Base-by-base conservation (phyloP, 2,329 filamentous ascomycete genomes). In the Talaromyces sp. region DNA sequence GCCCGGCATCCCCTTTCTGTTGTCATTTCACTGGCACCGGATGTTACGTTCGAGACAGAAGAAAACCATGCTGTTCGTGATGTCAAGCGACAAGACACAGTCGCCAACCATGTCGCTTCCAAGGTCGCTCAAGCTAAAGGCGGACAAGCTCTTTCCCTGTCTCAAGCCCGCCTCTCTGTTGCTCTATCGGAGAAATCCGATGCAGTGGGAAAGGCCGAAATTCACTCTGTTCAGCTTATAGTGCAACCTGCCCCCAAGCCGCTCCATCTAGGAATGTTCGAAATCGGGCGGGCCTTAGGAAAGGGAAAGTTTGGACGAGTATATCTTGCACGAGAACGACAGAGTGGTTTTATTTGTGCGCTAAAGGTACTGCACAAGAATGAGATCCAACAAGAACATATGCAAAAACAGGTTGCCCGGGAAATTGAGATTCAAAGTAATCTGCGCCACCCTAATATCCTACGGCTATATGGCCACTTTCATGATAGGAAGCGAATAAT, bases 201-300 rank as follows among this genome's bases (percentile, higher is more conserved):
- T 23, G 1, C 23, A 23, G 23, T 23, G 23, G 23, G 1, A 2
- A 23, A 23, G 23, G 23, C 56, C 8, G 54, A 42, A 58, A 23
- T 33, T 1, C 56, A 66, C 5, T 70, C 75, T 23, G 65, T 69
- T 56, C 72, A 80, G 8, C 74, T 88, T 60, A 79, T 83, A 61
- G 82, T 87, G 55, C 85, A 88, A 69, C 83, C 86, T 40, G 74
- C 64, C 59, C 75, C 79, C 5, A 81, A 79, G 60, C 72, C 91
- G 68, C 93, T 92, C 77, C 91, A 96, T 73, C 85, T 96, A 4
- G 90, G 91, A 76, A 95, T 96, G 91, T 96, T 96, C 75, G 92
- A 96, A 75, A 96, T 95, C 66, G 91, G 91, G 42, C 89, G 91
- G 68, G 90, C 91, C 1, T 81, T 95, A 4, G 91, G 91, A 58